These are phyloP conservation scores for Davidsoniella australis DNA, from an alignment of 2,329 filamentous ascomycete species.

Conservation along the genomic window DNA sequence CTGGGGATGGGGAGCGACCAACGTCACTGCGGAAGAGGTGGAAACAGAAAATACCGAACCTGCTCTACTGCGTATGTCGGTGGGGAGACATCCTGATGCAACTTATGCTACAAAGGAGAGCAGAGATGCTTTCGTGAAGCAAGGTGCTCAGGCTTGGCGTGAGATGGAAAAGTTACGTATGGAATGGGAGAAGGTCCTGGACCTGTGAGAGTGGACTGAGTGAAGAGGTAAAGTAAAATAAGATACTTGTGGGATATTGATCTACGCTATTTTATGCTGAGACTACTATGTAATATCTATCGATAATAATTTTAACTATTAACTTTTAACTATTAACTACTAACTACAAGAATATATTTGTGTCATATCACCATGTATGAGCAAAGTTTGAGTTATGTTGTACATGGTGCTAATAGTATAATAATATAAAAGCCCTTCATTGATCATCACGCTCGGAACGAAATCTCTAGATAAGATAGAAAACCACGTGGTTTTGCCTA, in stretches of 20 bases:
- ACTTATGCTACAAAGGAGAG: slow-evolving; percentile 42
- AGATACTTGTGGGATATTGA: neutral
- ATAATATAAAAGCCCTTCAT: too few relatives aligned
- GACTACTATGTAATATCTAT: neutral
- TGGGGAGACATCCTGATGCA: slow-evolving; percentile 42
- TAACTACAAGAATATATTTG: neutral
- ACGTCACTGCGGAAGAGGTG: slow-evolving; percentile 21
- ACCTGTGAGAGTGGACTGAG: neutral
- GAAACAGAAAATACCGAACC: slow-evolving; percentile 22
- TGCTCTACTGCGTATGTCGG: slow-evolving; percentile 32
- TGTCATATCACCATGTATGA: too few relatives aligned
- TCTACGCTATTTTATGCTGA: too few relatives aligned
- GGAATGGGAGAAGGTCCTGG: slow-evolving; percentile 39
- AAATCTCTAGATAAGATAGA: too few relatives aligned
- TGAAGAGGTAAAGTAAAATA: neutral
- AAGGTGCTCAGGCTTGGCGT: slow-evolving; percentile 45
- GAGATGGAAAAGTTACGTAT: slow-evolving; percentile 54
- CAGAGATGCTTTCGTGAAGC: slow-evolving; percentile 41
- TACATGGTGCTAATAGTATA: too few relatives aligned
- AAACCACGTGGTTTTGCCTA: too few relatives aligned
- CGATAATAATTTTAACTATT: neutral
- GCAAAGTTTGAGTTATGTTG: too few relatives aligned
- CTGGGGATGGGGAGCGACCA: slow-evolving; percentile 51
- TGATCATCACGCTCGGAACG: too few relatives aligned
- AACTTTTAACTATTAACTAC: neutral